Conservation (phyloP, 352 stramenopile species). For the Blastocystis sp. region DNA sequence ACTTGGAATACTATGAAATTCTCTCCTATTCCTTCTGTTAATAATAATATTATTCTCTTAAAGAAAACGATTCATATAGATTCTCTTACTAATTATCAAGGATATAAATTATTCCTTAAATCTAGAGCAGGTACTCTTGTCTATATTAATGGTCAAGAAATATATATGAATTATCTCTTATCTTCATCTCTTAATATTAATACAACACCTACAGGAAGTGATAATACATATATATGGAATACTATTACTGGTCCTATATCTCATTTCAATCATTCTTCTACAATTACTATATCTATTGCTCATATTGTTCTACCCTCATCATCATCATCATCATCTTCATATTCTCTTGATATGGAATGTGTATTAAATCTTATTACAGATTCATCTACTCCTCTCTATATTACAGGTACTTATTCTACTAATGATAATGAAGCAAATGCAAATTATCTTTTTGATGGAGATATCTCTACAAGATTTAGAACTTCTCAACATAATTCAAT, state of each 20-base stretch:
- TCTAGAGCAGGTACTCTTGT: not conserved
- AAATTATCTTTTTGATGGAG: not conserved
- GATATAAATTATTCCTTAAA: constrained; percentile 12
- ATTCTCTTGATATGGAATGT: too few species aligned
- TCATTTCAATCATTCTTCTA: not conserved
- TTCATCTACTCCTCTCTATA: too few species aligned
- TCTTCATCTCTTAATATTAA: not conserved
- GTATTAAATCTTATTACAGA: constrained; percentile 5
- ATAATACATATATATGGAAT: not conserved
- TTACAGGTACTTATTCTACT: constrained; percentile 3
- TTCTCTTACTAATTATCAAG: not conserved
- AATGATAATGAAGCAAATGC: not conserved
- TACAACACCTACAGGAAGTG: constrained; percentile 3
- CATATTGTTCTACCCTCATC: not conserved
- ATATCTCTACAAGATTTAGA: not conserved
- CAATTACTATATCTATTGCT: constrained; percentile 1
- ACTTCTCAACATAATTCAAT: not conserved
- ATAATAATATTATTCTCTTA: constrained; percentile 1
- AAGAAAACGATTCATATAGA: not conserved
- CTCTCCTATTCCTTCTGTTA: not conserved
- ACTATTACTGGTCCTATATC: not conserved
- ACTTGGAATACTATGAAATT: not conserved
- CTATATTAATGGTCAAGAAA: constrained; percentile 14
- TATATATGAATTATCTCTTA: constrained; percentile 4
- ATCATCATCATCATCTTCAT: constrained; percentile 3